Evolutionary conservation across 805 yeast genomes (phyloP), one percentile per base, ranked within the genome.

Genomic region (Candida maris): DNA sequence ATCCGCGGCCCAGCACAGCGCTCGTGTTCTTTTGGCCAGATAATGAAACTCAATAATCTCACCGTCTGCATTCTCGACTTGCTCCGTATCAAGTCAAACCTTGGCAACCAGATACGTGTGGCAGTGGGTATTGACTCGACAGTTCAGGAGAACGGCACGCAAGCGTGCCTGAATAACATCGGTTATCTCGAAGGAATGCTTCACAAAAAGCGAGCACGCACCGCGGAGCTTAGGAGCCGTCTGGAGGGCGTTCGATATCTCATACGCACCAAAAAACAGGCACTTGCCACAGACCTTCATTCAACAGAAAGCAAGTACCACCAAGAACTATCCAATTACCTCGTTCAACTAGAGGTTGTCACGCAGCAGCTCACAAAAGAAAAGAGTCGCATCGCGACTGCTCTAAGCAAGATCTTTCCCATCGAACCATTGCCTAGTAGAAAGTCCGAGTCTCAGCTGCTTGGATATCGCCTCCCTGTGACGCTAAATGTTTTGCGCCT

Each of bases 31-130:
- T 68, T 60, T 43, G 72, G 67, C 37, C 64, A 62, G 19, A 55
- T 65, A 9, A 65, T 68, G 71, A 67, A 65, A 34, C 35, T 68
- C 39, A 65, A 65, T 33, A 66, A 66, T 20, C 44, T 64, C 10
- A 62, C 64, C 12, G 41, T 54, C 13, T 63, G 68, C 34, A 55
- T 65, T 8, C 52, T 56, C 20, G 73, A 68, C 34, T 35, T 65
- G 7, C 14, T 50, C 4, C 27, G 38, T 5, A 46, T 51, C 7
- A 54, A 49, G 17, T 34, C 27, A 13, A 38, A 35, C 5, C 32
- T 57, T 5, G 33, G 33, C 1, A 17, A 19, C 5, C 34, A 37
- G 16, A 37, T 46, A 4, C 45, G 42, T 12, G 8, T 10, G 5
- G 27, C 30, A 8, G 13, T 38, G 25, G 21, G 19, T 15, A 1